Evolutionary conservation across 2,329 filamentous ascomycete genomes (phyloP).

Genomic region (Pseudonectria foliicola): DNA sequence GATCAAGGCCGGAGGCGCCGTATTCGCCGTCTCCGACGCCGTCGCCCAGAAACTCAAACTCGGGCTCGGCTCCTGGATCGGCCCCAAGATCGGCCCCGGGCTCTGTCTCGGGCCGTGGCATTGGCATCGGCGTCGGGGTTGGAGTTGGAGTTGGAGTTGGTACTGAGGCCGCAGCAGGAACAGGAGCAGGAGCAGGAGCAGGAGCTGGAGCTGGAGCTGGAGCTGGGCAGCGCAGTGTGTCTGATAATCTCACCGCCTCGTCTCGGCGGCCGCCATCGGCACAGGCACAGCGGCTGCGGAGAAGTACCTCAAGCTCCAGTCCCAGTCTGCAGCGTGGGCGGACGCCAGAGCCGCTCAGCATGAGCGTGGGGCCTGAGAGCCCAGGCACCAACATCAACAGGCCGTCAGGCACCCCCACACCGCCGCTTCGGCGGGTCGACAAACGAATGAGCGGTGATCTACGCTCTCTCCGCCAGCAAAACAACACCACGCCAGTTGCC

Average conservation of each 20-base stretch:
- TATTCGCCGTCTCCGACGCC: not conserved
- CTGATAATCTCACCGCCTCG: constrained; percentile 24
- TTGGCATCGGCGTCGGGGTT: constrained; percentile 1
- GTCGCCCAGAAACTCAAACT: not conserved
- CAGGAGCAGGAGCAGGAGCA: constrained; percentile 11
- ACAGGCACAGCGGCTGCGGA: constrained; percentile 24
- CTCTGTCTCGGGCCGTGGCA: too few relatives aligned
- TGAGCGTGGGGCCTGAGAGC: constrained; percentile 55
- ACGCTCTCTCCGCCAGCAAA: constrained; percentile 31
- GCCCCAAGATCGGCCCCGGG: too few relatives aligned
- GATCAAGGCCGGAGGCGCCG: constrained; percentile 2
- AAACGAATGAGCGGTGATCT: constrained; percentile 69
- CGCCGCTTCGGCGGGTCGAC: constrained; percentile 64
- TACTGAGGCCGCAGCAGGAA: constrained; percentile 6
- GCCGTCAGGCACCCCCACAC: constrained; percentile 43
- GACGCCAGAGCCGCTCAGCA: constrained; percentile 46
- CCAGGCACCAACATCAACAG: constrained; percentile 41
- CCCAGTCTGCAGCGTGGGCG: constrained; percentile 40
- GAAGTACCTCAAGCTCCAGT: constrained; percentile 48
- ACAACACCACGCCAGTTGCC: constrained; percentile 52
- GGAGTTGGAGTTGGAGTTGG: constrained; percentile 2
- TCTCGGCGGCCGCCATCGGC: constrained; percentile 16
- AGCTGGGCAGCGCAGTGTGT: constrained; percentile 26
- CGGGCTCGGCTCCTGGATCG: too few relatives aligned
- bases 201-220: constrained; percentile 9